phyloP scores from a whole-genome alignment of 1,139 yeast species.

The Hemisphaericaspora xylofermentans region DNA sequence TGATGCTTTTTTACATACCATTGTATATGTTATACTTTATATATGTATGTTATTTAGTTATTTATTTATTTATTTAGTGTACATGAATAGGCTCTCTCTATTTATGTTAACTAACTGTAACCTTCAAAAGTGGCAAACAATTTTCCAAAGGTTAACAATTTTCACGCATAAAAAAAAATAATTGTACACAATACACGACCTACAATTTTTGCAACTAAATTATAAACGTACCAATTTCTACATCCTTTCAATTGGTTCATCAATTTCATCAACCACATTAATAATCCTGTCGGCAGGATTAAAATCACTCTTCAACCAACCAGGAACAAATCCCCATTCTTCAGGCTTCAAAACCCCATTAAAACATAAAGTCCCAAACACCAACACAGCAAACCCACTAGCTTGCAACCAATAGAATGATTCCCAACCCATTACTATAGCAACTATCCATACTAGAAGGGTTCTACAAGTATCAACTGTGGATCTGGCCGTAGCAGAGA shows the following conservation, averaged over 20 bases:
- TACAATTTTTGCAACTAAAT: neutral
- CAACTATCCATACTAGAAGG: constrained; percentile 73
- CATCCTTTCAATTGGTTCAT: constrained; percentile 17
- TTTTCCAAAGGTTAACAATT: too few species aligned
- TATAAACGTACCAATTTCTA: too few species aligned
- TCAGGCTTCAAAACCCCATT: constrained; percentile 64
- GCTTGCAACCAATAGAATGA: constrained; percentile 59
- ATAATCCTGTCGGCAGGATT: constrained; percentile 22
- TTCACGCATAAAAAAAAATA: too few species aligned
- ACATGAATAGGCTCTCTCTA: too few species aligned
- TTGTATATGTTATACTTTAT: neutral
- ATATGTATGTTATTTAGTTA: neutral
- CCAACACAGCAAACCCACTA: constrained; percentile 62
- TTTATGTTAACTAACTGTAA: too few species aligned
- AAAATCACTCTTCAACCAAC: constrained; percentile 29
- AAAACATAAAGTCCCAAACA: constrained; percentile 72
- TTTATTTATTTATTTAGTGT: neutral
- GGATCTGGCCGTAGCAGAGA: constrained; percentile 77
- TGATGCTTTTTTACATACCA: constrained; percentile 2
- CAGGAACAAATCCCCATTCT: constrained; percentile 47
- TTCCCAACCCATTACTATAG: constrained; percentile 79
- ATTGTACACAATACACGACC: constrained; percentile 4
- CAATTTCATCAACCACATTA: constrained; percentile 33
- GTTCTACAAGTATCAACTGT: constrained; percentile 82
- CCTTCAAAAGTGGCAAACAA: constrained; percentile 3